These are phyloP conservation scores for Saccharomycopsis sp. DNA, from an alignment of 805 yeast species.

Conservation along the genomic window DNA sequence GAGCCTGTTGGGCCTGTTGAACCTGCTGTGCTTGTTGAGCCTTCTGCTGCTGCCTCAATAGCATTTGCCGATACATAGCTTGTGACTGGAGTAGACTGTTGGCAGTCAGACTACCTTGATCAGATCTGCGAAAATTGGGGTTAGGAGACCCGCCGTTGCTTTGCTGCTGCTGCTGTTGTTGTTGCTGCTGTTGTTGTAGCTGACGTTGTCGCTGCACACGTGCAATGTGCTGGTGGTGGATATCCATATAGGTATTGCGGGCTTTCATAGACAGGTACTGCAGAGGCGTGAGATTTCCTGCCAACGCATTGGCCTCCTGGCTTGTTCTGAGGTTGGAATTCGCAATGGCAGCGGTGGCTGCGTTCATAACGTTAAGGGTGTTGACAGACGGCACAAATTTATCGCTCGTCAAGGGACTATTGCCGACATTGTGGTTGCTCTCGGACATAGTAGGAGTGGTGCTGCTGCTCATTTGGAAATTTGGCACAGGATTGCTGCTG, in stretches of 20 bases:
- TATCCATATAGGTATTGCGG: conserved; percentile 11
- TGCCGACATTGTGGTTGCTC: not conserved
- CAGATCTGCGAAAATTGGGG: not conserved
- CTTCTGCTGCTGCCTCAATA: conserved; percentile 1
- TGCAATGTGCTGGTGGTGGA: conserved; percentile 15
- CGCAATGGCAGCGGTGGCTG: conserved; percentile 18
- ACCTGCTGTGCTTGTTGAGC: not conserved
- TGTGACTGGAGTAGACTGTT: not conserved
- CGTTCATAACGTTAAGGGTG: conserved; percentile 18
- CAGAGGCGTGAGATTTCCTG: conserved; percentile 5
- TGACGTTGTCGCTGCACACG: conserved; percentile 7
- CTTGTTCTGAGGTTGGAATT: conserved; percentile 8
- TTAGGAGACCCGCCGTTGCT: conserved; percentile 2
- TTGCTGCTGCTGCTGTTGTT: conserved; percentile 30
- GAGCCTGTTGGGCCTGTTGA: not conserved
- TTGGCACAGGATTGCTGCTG: too few relatives aligned
- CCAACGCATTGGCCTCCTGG: not conserved
- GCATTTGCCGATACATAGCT: not conserved
- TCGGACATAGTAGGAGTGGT: too few relatives aligned
- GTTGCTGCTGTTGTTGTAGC: conserved; percentile 20
- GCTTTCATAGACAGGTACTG: conserved; percentile 14
- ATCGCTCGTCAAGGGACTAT: not conserved
- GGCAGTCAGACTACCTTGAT: not conserved
- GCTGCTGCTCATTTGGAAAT: too few relatives aligned
- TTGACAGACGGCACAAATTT: conserved; percentile 3